Evolutionary conservation across 805 yeast genomes (phyloP).

Genomic region (Sugiyamaella boreocaroliniensis): DNA sequence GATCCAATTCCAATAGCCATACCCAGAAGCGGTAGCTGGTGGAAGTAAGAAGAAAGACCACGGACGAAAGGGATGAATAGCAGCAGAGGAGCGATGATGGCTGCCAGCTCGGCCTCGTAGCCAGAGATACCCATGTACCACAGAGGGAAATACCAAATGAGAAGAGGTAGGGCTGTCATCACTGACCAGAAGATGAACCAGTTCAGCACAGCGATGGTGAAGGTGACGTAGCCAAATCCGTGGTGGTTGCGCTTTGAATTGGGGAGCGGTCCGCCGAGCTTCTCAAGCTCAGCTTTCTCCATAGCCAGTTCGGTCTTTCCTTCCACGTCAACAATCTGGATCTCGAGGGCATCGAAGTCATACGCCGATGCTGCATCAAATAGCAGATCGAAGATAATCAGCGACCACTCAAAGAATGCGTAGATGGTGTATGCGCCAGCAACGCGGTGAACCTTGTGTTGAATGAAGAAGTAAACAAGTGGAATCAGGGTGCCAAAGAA

Average conservation of each 20-base stretch:
- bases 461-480: constrained; percentile 79
- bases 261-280: constrained; percentile 12
- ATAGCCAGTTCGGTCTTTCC: constrained; percentile 21
- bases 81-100: constrained; percentile 49
- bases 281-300: constrained; percentile 6
- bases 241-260: constrained; percentile 19
- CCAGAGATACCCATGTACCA: constrained; percentile 99
- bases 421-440: constrained; percentile 96
- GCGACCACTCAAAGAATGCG: constrained; percentile 91
- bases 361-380: constrained; percentile 74
- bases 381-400: constrained; percentile 73
- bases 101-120: constrained; percentile 66
- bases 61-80: constrained; percentile 43
- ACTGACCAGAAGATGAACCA: constrained; percentile 82
- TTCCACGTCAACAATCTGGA: constrained; percentile 33
- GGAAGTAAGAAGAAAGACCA: constrained; percentile 36
- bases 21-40: constrained; percentile 48
- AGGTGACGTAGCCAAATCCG: constrained; percentile 27
- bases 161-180: constrained; percentile 68
- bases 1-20: constrained; percentile 71
- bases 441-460: constrained; percentile 78
- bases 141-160: constrained; percentile 95
- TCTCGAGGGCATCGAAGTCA: constrained; percentile 61
- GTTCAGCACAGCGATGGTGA: constrained; percentile 41
- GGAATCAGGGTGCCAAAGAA: constrained; percentile 78